These are phyloP conservation scores for Coniophora puteana DNA, from an alignment of 1,284 basidiomycete genomes.

Conservation along the genomic window DNA sequence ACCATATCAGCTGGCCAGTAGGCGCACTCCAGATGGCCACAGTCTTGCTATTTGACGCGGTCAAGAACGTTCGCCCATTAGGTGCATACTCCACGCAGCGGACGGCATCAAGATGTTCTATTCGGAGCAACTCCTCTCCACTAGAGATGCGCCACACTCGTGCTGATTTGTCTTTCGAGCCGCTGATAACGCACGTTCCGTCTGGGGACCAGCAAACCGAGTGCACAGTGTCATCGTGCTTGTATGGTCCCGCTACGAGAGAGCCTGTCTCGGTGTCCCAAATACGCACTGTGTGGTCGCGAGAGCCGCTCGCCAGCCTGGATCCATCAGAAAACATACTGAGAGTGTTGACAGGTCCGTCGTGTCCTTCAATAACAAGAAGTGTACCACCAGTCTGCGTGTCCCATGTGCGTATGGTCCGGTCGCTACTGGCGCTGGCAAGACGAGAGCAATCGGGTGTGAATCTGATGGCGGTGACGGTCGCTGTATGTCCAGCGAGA, in stretches of 20 bases:
- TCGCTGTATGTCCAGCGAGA: conserved; percentile 7
- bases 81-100: no score
- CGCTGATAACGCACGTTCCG: background rate
- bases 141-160: background rate
- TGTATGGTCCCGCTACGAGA: no score
- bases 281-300: background rate
- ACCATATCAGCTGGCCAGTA: no score
- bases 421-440: no score
- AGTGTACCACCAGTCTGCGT: no score
- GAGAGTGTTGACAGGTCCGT: background rate
- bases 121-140: background rate
- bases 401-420: no score
- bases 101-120: no score
- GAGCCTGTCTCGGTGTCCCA: background rate
- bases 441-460: conserved; percentile 17
- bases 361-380: background rate
- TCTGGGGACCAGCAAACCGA: background rate
- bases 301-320: background rate
- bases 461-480: conserved; percentile 16
- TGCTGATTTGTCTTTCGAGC: background rate
- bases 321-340: background rate
- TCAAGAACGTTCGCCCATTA: no score
- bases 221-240: no score
- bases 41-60: no score
- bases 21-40: no score